Base-by-base conservation (phyloP, 148 eudicot genomes). In the Camellia japonica region DNA sequence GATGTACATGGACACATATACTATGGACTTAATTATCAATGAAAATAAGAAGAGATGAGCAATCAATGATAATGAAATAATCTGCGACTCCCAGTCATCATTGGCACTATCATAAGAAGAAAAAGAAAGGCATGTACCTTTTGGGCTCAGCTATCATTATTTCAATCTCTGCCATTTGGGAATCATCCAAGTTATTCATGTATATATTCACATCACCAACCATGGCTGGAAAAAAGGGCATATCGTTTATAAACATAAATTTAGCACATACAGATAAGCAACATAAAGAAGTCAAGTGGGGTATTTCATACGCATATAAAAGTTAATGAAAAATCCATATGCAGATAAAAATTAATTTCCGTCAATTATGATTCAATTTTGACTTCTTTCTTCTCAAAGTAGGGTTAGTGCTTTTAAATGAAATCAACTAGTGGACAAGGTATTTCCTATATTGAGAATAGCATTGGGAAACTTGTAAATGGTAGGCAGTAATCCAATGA, bases 121-220 rank as follows among this genome's bases (percentile, higher is more conserved):
- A 14, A 5, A 44, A 42, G 51, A n/a, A 58, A 52, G 42, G 4
- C 6, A 16, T 12, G 7, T 83, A 89, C 91, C 90, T 90, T 87
- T 89, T 93, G 67, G 86, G 87, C 79, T 95, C 99, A 81, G 97
- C 99, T 60, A 95, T 90, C 99, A 95, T 95, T 68, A 93, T 93
- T 86, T 95, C 99, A 66, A 95, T 79, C 87, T 95, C 99, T 30
- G 90, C 99, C 79, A 92, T 63, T 13, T 80, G 86, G 69, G 91
- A 80, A 84, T 93, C 93, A 73, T 95, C 97, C 83, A 87, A 71
- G 86, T 95, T 97, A 87, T 95, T 95, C 97, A 93, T 89, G 87
- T 92, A 95, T 73, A 95, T 82, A 80, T 95, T 93, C 62, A 95
- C 99, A 87, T 93, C 98, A 73, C 98, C 98, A 6, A 93, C 94